These are phyloP conservation scores for Plasmopara halstedii DNA, from an alignment of 352 stramenopile genomes.

Conservation along the genomic window DNA sequence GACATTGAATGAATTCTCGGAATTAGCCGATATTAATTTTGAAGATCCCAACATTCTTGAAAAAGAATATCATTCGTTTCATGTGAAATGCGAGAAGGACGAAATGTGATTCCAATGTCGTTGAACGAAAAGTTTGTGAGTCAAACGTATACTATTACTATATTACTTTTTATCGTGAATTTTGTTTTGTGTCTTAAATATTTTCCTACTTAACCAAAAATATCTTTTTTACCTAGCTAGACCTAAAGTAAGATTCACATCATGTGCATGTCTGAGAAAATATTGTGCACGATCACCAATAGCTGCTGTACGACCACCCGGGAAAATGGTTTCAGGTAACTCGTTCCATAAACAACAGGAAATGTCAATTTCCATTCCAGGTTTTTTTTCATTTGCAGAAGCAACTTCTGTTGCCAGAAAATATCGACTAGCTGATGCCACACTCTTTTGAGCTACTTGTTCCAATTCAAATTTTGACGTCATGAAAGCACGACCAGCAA, in stretches of 20 bases:
- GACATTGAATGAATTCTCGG: constrained; percentile 61
- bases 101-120: constrained; percentile 44
- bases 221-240: constrained; percentile 24
- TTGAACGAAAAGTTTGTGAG: constrained; percentile 1
- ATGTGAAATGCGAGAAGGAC: constrained; percentile 55
- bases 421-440: constrained; percentile 59
- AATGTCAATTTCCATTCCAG: constrained; percentile 53
- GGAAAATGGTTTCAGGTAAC: constrained; percentile 56
- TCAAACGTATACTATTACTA: no score
- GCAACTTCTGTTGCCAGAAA: constrained; percentile 74
- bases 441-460: constrained; percentile 31
- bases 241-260: constrained; percentile 45
- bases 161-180: no score
- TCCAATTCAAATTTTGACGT: constrained; percentile 6
- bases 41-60: constrained; percentile 50
- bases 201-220: neutral
- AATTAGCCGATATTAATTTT: constrained; percentile 73
- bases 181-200: no score
- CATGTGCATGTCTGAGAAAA: constrained; percentile 72
- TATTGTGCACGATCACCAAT: constrained; percentile 68
- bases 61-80: constrained; percentile 55
- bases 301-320: constrained; percentile 41
- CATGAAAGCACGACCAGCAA: no score
- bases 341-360: constrained; percentile 61
- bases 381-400: constrained; percentile 44